These are phyloP conservation scores for Dactylorhiza incarnata DNA, from an alignment of 106 monocot species.

Conservation along the genomic window DNA sequence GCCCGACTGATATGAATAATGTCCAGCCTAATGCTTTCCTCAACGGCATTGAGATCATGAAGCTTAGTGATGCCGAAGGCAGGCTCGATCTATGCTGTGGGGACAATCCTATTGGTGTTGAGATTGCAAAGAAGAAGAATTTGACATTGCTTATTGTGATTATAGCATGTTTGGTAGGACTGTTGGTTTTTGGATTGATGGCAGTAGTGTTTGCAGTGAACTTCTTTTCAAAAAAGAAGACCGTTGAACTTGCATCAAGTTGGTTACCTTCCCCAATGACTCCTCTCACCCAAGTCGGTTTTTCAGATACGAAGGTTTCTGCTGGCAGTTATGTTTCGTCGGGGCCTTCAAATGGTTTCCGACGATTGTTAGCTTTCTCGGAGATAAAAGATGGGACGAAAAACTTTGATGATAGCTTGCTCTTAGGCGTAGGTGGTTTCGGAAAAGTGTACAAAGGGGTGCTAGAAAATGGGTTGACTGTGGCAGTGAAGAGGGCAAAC, in stretches of 20 bases:
- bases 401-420: conserved; percentile 58
- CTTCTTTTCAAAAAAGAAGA: conserved; percentile 6
- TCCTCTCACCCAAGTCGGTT: conserved; percentile 18
- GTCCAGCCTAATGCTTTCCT: conserved; percentile 50
- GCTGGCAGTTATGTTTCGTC: conserved; percentile 46
- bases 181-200: conserved; percentile 4
- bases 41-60: conserved; percentile 70
- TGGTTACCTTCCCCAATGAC: conserved; percentile 14
- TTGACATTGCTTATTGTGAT: conserved; percentile 3
- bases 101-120: conserved; percentile 5
- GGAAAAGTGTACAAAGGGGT: conserved; percentile 75
- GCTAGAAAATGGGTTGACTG: conserved; percentile 36
- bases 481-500: conserved; percentile 71
- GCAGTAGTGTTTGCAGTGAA: conserved; percentile 6
- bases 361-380: conserved; percentile 39
- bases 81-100: conserved; percentile 20
- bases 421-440: conserved; percentile 69
- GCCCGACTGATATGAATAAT: conserved; percentile 20
- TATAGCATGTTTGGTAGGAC: conserved; percentile 14
- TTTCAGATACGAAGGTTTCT: conserved; percentile 41
- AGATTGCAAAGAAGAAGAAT: conserved; percentile 17
- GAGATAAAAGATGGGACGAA: conserved; percentile 32
- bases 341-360: conserved; percentile 26
- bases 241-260: neutral
- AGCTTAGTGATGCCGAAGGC: conserved; percentile 29